phyloP scores from a whole-genome alignment of 2,329 filamentous ascomycete genomes.

The Neofusicoccum sp. region DNA sequence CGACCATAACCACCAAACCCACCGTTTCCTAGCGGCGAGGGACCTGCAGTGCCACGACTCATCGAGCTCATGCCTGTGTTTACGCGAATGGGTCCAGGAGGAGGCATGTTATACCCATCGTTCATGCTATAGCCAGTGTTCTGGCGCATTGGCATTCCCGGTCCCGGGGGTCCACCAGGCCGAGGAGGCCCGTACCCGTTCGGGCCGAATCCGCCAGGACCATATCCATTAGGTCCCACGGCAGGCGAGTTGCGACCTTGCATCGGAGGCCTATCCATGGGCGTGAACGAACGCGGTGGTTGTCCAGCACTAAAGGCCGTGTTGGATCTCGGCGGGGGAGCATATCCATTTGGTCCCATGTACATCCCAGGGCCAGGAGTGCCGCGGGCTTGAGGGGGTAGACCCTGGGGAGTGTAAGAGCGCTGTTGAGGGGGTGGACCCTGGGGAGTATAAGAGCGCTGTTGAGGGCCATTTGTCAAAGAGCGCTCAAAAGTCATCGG shows the following conservation, averaged over 20 bases:
- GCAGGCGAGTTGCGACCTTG: slow-evolving; percentile 17
- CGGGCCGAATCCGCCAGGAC: slow-evolving; percentile 8
- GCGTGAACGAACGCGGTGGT: slow-evolving; percentile 20
- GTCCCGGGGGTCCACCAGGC: slow-evolving; percentile 32
- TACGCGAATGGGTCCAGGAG: slow-evolving; percentile 10
- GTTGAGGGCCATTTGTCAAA: slow-evolving; percentile 22
- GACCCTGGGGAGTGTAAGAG: slow-evolving; percentile 22
- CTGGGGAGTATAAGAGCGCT: slow-evolving; percentile 20
- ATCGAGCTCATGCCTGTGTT: slow-evolving; percentile 13
- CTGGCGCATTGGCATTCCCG: slow-evolving; percentile 21
- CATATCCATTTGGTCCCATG: slow-evolving; percentile 6
- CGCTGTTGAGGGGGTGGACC: slow-evolving; percentile 29
- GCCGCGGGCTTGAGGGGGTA: slow-evolving; percentile 26
- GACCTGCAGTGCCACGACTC: not conserved
- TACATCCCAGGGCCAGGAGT: not conserved
- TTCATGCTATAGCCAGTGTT: slow-evolving; percentile 25
- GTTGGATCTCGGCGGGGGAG: slow-evolving; percentile 2
- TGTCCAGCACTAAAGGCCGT: slow-evolving; percentile 10
- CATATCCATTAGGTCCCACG: not conserved
- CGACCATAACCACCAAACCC: slow-evolving; percentile 4
- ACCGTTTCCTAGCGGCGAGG: not conserved
- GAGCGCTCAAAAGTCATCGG: slow-evolving; percentile 2
- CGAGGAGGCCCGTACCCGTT: slow-evolving; percentile 26
- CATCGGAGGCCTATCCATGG: slow-evolving; percentile 28
- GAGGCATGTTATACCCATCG: slow-evolving; percentile 1